phyloP scores from a whole-genome alignment of 2,329 filamentous ascomycete genomes.

The Sordariomycetes sp. region DNA sequence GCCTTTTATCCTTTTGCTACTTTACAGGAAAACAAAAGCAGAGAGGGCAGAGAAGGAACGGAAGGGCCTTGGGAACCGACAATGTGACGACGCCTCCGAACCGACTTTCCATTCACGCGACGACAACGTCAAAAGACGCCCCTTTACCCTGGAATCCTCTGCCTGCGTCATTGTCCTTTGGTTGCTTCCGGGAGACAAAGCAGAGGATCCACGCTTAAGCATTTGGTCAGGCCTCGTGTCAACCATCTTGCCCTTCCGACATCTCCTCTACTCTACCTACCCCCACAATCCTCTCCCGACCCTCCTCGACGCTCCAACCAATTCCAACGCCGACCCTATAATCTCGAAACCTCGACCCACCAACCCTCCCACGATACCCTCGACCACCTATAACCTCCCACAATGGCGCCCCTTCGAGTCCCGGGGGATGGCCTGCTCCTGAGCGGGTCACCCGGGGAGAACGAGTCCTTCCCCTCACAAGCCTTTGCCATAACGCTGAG shows the following conservation, averaged over 20 bases:
- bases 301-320: background rate
- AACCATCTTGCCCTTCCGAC: background rate
- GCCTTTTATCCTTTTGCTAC: background rate
- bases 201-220: background rate
- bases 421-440: slow-evolving; percentile 44
- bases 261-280: background rate
- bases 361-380: background rate
- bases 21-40: background rate
- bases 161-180: background rate
- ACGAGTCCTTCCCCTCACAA: slow-evolving; percentile 32
- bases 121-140: background rate
- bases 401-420: slow-evolving; percentile 31
- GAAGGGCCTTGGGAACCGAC: background rate
- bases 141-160: background rate
- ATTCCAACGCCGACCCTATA: background rate
- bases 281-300: background rate
- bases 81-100: slow-evolving; percentile 3
- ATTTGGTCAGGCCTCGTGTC: background rate
- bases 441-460: slow-evolving; percentile 31
- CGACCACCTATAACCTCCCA: slow-evolving; percentile 5
- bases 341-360: background rate
- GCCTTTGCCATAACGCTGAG: slow-evolving; percentile 45
- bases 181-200: background rate
- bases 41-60: background rate
- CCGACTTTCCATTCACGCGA: background rate